A percentile compares a stretch with the other conserved stretches of the same genome.
Conservation (phyloP, 768 basidiomycete genomes). For the Myochromella boudieri region DNA sequence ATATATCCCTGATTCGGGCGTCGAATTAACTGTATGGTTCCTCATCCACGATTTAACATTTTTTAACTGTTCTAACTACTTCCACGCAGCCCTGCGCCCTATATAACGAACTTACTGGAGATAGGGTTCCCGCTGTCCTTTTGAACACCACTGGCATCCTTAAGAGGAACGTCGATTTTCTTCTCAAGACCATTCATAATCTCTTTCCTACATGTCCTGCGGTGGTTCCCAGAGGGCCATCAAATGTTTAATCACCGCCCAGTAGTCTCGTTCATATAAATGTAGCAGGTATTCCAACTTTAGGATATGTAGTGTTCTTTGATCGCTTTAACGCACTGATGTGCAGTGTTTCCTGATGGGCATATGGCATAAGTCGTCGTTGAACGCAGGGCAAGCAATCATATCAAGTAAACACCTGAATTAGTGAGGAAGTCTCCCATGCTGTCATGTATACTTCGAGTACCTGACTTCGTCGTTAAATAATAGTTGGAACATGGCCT, state of each 20-base stretch:
- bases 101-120: conserved; percentile 7
- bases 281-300: too few relatives aligned
- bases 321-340: too few relatives aligned
- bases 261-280: too few relatives aligned
- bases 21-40: conserved; percentile 1
- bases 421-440: too few relatives aligned
- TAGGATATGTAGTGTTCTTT: too few relatives aligned
- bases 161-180: conserved; percentile 15
- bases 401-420: too few relatives aligned
- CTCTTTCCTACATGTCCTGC: conserved; percentile 9
- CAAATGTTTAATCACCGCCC: background rate
- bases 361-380: too few relatives aligned
- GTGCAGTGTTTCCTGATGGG: too few relatives aligned
- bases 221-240: conserved; percentile 9
- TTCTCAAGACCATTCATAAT: conserved; percentile 11
- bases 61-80: background rate
- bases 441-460: too few relatives aligned
- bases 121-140: conserved; percentile 13
- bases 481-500: too few relatives aligned
- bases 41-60: background rate
- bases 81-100: conserved; percentile 3
- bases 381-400: too few relatives aligned
- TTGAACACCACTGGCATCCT: conserved; percentile 15
- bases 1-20: conserved; percentile 8
- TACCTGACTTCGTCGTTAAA: too few relatives aligned